Percentiles rank a stretch among this genome's conserved stretches.
These are phyloP conservation scores for Colletotrichum plurivorum DNA, from an alignment of 2,329 filamentous ascomycete species.

Conservation along the genomic window DNA sequence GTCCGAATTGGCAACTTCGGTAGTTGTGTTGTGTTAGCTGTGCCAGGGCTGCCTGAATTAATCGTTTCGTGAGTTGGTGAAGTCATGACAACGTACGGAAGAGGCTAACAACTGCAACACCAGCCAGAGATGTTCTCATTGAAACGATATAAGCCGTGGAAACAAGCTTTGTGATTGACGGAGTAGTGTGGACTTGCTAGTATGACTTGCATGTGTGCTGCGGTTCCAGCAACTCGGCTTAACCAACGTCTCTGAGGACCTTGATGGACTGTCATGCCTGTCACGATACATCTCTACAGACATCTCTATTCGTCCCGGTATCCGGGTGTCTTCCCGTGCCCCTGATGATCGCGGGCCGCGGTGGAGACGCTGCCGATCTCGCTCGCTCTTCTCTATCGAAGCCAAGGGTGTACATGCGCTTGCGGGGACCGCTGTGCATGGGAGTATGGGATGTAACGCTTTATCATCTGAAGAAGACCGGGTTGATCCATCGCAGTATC, in stretches of 20 bases:
- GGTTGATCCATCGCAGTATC: no score
- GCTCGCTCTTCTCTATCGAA: background rate
- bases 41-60: no score
- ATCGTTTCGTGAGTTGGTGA: no score
- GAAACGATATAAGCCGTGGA: background rate
- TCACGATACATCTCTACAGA: background rate
- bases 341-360: background rate
- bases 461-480: no score
- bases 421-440: no score
- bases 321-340: background rate
- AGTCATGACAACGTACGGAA: background rate
- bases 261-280: conserved; percentile 10
- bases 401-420: no score
- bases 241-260: background rate
- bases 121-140: background rate
- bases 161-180: conserved; percentile 12
- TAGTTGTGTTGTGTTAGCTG: no score
- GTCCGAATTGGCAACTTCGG: no score
- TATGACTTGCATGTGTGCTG: conserved; percentile 11
- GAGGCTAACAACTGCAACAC: background rate
- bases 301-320: background rate
- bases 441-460: background rate
- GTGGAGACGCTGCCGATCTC: conserved; percentile 1
- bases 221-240: background rate
- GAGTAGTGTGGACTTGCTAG: no score